phyloP scores from a whole-genome alignment of 768 basidiomycete genomes.

The Boletus rubroflammeus region DNA sequence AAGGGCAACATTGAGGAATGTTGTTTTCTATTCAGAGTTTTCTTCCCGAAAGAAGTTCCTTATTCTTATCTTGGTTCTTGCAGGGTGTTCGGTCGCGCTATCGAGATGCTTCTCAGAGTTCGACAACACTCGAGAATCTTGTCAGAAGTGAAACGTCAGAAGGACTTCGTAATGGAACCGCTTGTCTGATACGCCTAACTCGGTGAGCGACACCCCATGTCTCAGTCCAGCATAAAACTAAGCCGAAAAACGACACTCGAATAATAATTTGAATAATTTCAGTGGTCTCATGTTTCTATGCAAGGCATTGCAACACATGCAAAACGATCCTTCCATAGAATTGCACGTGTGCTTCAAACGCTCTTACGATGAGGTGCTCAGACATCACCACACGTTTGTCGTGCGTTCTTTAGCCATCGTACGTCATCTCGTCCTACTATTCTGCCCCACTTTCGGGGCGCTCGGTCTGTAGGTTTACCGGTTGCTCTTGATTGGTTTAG shows the following conservation, averaged over 20 bases:
- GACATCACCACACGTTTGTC: constrained; percentile 63
- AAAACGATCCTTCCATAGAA: constrained; percentile 48
- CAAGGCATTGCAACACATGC: constrained; percentile 63
- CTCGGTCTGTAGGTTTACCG: neutral
- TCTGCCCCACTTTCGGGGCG: neutral
- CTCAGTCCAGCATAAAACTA: neutral
- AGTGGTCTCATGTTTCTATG: constrained; percentile 71
- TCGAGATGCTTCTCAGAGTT: constrained; percentile 39
- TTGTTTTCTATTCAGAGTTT: constrained; percentile 19
- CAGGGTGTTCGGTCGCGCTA: constrained; percentile 67
- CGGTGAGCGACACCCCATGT: constrained; percentile 43
- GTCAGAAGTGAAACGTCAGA: constrained; percentile 49
- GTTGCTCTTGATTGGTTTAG: constrained; percentile 26
- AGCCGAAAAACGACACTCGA: constrained; percentile 3
- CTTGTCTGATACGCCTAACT: constrained; percentile 61
- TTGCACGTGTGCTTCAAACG: constrained; percentile 67
- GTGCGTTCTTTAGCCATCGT: constrained; percentile 48
- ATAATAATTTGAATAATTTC: constrained; percentile 2
- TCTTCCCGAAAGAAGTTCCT: constrained; percentile 9
- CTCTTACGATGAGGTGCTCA: constrained; percentile 65
- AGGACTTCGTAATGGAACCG: constrained; percentile 47
- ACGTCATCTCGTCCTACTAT: constrained; percentile 15
- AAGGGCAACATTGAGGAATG: constrained; percentile 61
- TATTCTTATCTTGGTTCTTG: constrained; percentile 9
- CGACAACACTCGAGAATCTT: constrained; percentile 57